phyloP scores from a whole-genome alignment of 1,284 basidiomycete species.

The Leccinum subrobustum region DNA sequence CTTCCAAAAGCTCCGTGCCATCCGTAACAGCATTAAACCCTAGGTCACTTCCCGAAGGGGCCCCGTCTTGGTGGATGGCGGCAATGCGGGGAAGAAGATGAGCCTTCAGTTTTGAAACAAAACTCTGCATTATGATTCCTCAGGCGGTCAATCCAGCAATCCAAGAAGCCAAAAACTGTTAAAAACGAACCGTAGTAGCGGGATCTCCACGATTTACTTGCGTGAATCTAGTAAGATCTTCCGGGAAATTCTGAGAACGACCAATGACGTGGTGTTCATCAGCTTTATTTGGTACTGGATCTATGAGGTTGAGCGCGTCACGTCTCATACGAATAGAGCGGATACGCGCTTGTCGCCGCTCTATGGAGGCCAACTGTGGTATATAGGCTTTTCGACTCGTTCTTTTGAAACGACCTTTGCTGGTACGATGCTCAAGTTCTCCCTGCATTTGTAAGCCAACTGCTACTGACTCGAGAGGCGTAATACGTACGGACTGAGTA shows the following conservation, averaged over 20 bases:
- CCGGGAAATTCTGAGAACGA: conserved; percentile 8
- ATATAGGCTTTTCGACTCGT: too few relatives aligned
- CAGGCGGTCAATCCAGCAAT: neutral
- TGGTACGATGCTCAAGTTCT: too few relatives aligned
- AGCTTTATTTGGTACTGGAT: neutral
- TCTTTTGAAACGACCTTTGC: too few relatives aligned
- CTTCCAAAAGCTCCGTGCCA: neutral
- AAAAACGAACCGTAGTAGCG: neutral
- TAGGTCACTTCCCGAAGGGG: neutral
- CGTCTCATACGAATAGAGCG: too few relatives aligned
- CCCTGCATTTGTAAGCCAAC: too few relatives aligned
- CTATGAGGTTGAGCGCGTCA: neutral
- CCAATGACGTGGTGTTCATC: conserved; percentile 19
- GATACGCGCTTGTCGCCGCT: too few relatives aligned
- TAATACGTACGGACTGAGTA: too few relatives aligned
- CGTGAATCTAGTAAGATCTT: conserved; percentile 18
- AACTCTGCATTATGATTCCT: neutral
- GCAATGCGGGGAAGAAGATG: neutral
- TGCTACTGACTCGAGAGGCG: too few relatives aligned
- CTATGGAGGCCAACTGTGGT: too few relatives aligned
- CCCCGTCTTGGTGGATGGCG: neutral
- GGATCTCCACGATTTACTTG: neutral
- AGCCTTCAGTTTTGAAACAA: neutral
- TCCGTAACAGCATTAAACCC: too few relatives aligned
- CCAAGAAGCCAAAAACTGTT: neutral